These are phyloP conservation scores for Liquidambar formosana DNA, from an alignment of 164 flowering plant species.

Conservation along the genomic window DNA sequence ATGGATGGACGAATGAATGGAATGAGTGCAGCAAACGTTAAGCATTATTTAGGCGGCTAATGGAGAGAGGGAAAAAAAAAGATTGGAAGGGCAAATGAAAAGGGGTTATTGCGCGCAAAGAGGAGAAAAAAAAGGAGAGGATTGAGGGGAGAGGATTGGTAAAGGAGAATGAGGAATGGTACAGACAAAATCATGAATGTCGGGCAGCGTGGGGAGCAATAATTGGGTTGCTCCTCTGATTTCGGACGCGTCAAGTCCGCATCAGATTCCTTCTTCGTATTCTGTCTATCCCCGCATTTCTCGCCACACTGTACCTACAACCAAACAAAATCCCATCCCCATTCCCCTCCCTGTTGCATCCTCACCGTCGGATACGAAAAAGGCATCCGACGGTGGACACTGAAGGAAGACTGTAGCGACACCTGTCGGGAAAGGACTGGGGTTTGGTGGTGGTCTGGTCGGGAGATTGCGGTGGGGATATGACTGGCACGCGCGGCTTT, in stretches of 20 bases:
- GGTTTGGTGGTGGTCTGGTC: constrained; percentile 2
- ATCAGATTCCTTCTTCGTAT: constrained; percentile 40
- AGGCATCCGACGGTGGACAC: no score
- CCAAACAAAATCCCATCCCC: no score
- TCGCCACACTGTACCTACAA: not conserved
- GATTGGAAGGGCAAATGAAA: no score
- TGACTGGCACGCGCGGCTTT: constrained; percentile 22
- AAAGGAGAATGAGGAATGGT: constrained; percentile 9
- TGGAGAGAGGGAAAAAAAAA: no score
- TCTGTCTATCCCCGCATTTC: not conserved
- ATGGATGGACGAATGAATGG: no score
- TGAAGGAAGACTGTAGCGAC: not conserved
- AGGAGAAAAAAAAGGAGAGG: not conserved
- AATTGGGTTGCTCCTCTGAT: constrained; percentile 2
- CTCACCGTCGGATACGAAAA: no score
- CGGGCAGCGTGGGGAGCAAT: constrained; percentile 4
- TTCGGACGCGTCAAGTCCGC: constrained; percentile 6
- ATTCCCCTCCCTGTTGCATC: no score
- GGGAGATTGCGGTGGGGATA: not conserved
- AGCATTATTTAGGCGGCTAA: no score
- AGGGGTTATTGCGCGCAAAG: not conserved
- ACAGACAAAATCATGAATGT: constrained; percentile 15
- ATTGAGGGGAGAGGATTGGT: constrained; percentile 9
- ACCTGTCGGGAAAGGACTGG: not conserved
- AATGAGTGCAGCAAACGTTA: no score